Evolutionary conservation across 345 rosid species (phyloP), one percentile per base, ranked within the genome.

Genomic region (Ceriops zippeliana): DNA sequence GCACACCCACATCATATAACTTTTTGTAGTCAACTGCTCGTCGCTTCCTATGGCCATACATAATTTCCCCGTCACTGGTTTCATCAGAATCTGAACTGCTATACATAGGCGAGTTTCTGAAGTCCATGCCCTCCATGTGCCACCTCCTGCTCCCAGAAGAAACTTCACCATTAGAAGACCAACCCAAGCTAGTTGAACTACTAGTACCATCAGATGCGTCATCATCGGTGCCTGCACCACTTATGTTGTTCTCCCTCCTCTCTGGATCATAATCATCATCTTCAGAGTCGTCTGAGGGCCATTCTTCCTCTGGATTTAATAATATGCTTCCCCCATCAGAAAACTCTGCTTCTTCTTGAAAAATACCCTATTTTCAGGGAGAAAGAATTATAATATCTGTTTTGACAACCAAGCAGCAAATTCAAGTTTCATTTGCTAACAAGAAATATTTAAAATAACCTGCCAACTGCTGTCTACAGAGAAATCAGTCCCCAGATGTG

Each of bases 201-300:
- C 84, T 80, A 51, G 74, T 65, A 49, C 76, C 69, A 54, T 77
- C 80, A 47, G 76, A 86, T 51, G 76, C 86, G 76, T 71, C 78
- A 76, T 79, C 80, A 73, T 75, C 86, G 62, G 76, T 78, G 59
- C 81, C 86, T 6, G 72, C 86, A 26, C 81, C 85, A 61, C 84
- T 79, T 69, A 75, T 74, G 69, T 81, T 71, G 62, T 70, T 82
- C 65, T 82, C 91, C 79, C 75, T 81, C 79, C 83, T 81, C 70
- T 83, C 90, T 32, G 98, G 98, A 78, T 89, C 89, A 80, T 95
- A 95, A 70, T 95, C 93, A 69, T 83, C 86, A 83, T 95, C 99
- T 73, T 82, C 83, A 53, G 98, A 92, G 78, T 95, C 99, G 84
- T 95, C 99, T 7, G 97, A 92, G 74, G 99, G 99, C 98, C 99